Percentiles rank a stretch among this genome's conserved stretches.
Conservation (phyloP, 768 basidiomycete genomes). For the Lyophyllum decastes region DNA sequence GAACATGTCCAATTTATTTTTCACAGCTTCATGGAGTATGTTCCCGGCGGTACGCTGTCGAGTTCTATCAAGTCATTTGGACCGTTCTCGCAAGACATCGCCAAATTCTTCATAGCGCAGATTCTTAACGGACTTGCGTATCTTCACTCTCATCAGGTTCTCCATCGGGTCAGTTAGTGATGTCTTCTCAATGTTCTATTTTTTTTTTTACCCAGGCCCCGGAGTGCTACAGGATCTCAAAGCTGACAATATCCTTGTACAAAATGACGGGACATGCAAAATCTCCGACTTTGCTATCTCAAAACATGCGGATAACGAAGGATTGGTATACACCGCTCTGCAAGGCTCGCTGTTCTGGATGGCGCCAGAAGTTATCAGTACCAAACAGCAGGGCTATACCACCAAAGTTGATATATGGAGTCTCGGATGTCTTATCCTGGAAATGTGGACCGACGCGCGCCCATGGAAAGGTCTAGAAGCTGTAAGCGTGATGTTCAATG, state of each 20-base stretch:
- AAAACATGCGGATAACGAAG: slow-evolving; percentile 82
- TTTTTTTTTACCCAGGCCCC: background rate
- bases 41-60: slow-evolving; percentile 93
- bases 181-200: background rate
- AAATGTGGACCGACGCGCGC: slow-evolving; percentile 94
- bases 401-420: slow-evolving; percentile 99
- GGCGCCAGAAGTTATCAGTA: slow-evolving; percentile 92
- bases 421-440: slow-evolving; percentile 92
- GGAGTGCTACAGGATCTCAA: slow-evolving; percentile 75
- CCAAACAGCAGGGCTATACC: slow-evolving; percentile 86
- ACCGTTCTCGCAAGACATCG: slow-evolving; percentile 86
- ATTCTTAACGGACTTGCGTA: slow-evolving; percentile 91
- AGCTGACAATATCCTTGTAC: slow-evolving; percentile 95
- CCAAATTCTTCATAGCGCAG: slow-evolving; percentile 88
- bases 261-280: slow-evolving; percentile 88
- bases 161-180: slow-evolving; percentile 70
- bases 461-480: slow-evolving; percentile 91
- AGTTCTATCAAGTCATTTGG: slow-evolving; percentile 85
- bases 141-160: slow-evolving; percentile 85
- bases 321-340: slow-evolving; percentile 86
- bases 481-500: slow-evolving; percentile 91
- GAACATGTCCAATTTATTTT: background rate
- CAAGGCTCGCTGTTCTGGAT: slow-evolving; percentile 99
- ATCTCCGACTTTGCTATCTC: slow-evolving; percentile 98
- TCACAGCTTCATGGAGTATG: slow-evolving; percentile 92